These are phyloP conservation scores for Solanum tarijense DNA, from an alignment of 257 asterid species.

Conservation along the genomic window DNA sequence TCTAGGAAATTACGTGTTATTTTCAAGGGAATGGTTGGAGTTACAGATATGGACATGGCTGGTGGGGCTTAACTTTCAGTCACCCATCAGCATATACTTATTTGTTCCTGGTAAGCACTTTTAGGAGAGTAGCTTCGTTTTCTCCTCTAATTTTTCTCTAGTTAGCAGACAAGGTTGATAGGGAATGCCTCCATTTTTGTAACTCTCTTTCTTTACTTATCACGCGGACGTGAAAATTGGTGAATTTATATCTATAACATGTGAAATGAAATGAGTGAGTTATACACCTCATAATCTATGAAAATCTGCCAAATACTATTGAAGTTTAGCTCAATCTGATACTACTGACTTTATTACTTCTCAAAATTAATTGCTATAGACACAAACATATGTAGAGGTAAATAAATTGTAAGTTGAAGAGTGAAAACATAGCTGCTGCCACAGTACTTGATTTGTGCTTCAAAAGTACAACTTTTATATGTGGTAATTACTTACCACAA, in stretches of 20 bases:
- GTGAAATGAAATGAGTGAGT: not conserved
- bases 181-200: conserved; percentile 5
- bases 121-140: not conserved
- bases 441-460: not conserved
- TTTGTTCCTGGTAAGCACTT: not conserved
- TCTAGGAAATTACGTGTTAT: conserved; percentile 66
- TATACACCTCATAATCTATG: not conserved
- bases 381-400: not conserved
- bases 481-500: not conserved
- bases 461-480: not conserved
- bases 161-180: not conserved
- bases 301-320: not conserved
- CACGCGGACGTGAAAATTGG: not conserved
- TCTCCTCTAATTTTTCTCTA: not conserved
- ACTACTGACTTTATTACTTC: not conserved
- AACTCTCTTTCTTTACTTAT: not conserved
- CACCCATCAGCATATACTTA: not conserved
- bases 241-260: not conserved
- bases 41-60: conserved; percentile 67
- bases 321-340: not conserved
- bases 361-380: not conserved
- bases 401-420: not conserved
- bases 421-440: not conserved
- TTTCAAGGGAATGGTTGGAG: conserved; percentile 59
- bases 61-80: conserved; percentile 53